Evolutionary conservation across 148 eudicot species (phyloP).

Genomic region (Spergularia bocconei): DNA sequence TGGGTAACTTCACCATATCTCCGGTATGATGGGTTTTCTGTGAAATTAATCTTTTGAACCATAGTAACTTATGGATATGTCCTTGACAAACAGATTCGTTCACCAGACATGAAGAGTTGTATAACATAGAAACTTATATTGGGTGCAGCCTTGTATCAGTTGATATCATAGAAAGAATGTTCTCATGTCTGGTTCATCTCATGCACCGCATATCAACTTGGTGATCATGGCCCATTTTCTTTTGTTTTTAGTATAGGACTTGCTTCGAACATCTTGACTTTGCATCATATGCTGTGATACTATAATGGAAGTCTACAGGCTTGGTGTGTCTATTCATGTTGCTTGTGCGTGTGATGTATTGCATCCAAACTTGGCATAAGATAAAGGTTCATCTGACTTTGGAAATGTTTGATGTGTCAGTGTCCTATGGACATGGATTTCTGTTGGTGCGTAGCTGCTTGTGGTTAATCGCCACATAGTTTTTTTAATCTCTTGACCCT

Average conservation of each 20-base stretch:
- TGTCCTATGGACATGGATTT: neutral
- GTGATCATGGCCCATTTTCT: neutral
- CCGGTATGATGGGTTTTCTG: no score
- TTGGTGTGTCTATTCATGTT: neutral
- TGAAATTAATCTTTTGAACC: no score
- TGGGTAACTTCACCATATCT: no score
- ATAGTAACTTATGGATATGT: no score
- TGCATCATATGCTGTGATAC: neutral
- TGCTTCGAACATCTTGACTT: neutral
- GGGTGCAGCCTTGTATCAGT: no score
- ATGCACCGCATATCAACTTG: neutral
- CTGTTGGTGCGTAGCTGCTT: neutral
- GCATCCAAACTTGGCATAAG: neutral
- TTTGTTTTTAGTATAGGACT: neutral
- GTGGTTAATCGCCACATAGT: no score
- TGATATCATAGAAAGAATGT: no score
- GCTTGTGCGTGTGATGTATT: neutral
- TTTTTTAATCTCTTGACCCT: no score
- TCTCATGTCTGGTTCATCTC: no score
- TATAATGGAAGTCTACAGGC: neutral
- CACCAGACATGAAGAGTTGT: no score
- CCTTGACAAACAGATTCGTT: no score
- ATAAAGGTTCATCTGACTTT: neutral
- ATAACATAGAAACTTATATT: no score
- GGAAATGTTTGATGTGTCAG: neutral